Evolutionary conservation across 345 rosid species (phyloP).

Genomic region (Erysimum cheiranthoides): DNA sequence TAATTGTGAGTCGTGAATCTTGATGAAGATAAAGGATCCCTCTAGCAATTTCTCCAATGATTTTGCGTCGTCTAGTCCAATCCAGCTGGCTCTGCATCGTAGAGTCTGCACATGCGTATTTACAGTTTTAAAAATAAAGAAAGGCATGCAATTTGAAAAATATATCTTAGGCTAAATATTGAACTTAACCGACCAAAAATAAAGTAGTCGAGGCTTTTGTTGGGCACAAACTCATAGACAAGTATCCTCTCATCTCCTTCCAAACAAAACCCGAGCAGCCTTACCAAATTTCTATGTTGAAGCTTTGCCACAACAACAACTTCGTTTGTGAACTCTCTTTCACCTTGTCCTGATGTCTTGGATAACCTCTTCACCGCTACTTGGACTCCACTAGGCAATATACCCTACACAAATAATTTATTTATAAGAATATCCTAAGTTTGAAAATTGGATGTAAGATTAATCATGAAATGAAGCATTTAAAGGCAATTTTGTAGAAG

Average conservation of each 20-base stretch:
- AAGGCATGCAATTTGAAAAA: background rate
- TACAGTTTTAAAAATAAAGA: background rate
- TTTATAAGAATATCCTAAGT: background rate
- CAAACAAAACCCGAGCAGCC: background rate
- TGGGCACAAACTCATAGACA: constrained; percentile 2
- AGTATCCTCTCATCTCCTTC: background rate
- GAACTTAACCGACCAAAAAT: background rate
- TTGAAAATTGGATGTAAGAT: background rate
- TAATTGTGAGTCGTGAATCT: background rate
- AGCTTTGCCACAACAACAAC: constrained; percentile 1
- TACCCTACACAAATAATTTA: background rate
- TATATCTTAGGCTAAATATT: background rate
- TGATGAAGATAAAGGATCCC: constrained; percentile 7
- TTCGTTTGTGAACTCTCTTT: background rate
- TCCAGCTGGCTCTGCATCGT: background rate
- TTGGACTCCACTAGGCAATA: background rate
- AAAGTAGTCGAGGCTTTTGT: background rate
- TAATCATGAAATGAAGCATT: too few relatives aligned
- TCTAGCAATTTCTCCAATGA: constrained; percentile 5
- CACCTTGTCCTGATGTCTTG: constrained; percentile 3
- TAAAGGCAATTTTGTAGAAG: too few relatives aligned
- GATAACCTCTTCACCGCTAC: background rate
- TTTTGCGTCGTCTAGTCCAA: background rate
- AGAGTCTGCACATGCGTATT: background rate
- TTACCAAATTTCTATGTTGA: constrained; percentile 6